Conservation (phyloP, 352 stramenopile genomes). For the Plasmopara halstedii region DNA sequence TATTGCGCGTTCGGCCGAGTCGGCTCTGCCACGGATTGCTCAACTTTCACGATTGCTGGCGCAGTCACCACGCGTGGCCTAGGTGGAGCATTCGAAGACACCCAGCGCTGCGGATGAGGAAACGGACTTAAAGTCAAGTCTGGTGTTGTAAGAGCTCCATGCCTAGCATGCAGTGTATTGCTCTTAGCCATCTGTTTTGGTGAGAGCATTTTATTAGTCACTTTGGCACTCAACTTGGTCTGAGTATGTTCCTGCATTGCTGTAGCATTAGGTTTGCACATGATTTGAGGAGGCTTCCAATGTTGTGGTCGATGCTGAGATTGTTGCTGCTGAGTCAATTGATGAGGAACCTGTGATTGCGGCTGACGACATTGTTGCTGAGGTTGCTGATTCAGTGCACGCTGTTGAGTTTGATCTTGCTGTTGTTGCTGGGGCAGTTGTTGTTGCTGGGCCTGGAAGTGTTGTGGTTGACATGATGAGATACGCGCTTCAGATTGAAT, state of each 20-base stretch:
- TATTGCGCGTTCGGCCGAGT: conserved; percentile 27
- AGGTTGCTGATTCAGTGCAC: background rate
- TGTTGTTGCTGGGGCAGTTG: conserved; percentile 1
- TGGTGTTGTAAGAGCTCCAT: background rate
- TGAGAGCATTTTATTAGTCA: conserved; percentile 21
- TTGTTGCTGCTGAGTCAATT: conserved; percentile 6
- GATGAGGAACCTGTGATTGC: conserved; percentile 3
- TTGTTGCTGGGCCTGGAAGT: conserved; percentile 8
- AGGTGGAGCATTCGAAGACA: conserved; percentile 33
- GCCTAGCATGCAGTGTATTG: conserved; percentile 7
- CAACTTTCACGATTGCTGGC: conserved; percentile 18
- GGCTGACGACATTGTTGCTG: background rate
- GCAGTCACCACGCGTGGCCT: conserved; percentile 31
- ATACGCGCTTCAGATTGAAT: conserved; percentile 1
- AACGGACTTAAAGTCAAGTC: conserved; percentile 15
- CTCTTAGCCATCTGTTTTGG: conserved; percentile 25
- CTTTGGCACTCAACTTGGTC: background rate
- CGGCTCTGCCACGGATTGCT: conserved; percentile 7
- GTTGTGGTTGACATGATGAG: conserved; percentile 1
- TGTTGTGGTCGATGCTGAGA: conserved; percentile 16
- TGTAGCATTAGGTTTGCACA: conserved; percentile 10
- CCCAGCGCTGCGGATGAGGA: conserved; percentile 18
- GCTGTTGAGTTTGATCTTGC: conserved; percentile 3
- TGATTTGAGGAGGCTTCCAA: conserved; percentile 22
- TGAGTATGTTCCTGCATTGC: conserved; percentile 9